Conservation (phyloP, 192 early-diverging fungal species). For the Coemansia sp. region DNA sequence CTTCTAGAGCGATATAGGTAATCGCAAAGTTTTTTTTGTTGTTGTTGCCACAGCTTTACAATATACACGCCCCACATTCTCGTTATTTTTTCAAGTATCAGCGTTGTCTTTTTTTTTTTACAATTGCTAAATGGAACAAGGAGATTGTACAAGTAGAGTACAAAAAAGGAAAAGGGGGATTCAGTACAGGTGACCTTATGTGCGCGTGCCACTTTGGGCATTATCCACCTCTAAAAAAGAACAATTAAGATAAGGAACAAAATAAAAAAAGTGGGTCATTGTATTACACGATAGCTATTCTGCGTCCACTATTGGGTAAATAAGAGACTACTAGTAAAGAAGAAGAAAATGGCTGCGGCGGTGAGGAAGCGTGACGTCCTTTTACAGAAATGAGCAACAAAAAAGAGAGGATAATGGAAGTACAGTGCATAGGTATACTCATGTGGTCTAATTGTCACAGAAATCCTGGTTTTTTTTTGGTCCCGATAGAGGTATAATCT, state of each 20-base stretch:
- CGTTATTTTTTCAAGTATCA: not conserved
- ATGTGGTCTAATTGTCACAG: constrained; percentile 1
- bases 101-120: not conserved
- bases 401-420: not conserved
- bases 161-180: no score
- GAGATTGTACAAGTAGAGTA: not conserved
- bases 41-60: not conserved
- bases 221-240: not conserved
- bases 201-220: not conserved
- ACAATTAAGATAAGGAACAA: not conserved
- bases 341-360: not conserved
- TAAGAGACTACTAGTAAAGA: not conserved
- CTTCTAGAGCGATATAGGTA: not conserved
- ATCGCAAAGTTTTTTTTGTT: not conserved
- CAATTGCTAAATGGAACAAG: not conserved
- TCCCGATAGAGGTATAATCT: not conserved
- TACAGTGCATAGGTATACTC: not conserved
- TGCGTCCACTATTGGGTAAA: constrained; percentile 7
- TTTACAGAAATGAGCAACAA: not conserved
- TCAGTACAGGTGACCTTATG: constrained; percentile 1
- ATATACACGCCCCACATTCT: not conserved
- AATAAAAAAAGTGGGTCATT: not conserved
- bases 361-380: not conserved
- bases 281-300: constrained; percentile 2
- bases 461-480: not conserved